These are phyloP conservation scores for Nakazawaea ernobii DNA, from an alignment of 805 yeast genomes.

Conservation along the genomic window DNA sequence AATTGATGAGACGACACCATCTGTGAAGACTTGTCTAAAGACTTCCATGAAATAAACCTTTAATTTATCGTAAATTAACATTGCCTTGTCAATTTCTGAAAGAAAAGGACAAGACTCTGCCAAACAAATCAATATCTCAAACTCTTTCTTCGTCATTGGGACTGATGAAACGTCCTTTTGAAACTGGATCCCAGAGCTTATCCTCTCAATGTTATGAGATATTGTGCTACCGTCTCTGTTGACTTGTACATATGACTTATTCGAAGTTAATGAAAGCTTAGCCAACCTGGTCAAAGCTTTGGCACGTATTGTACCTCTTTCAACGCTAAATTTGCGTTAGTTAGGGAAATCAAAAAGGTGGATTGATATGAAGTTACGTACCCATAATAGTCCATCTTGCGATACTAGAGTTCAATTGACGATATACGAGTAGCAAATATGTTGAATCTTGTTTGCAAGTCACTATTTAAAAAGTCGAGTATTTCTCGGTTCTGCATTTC, in stretches of 20 bases:
- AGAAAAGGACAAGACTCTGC: conserved; percentile 40
- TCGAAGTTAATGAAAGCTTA: conserved; percentile 25
- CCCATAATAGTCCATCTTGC: conserved; percentile 10
- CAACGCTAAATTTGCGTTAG: conserved; percentile 14
- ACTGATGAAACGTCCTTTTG: conserved; percentile 22
- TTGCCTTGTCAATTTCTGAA: conserved; percentile 31
- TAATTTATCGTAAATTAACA: conserved; percentile 34
- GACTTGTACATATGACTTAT: conserved; percentile 11
- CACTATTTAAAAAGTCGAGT: too few species aligned
- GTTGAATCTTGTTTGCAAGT: too few species aligned
- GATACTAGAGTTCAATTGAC: too few species aligned
- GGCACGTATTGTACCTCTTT: conserved; percentile 33
- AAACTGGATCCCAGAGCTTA: conserved; percentile 13
- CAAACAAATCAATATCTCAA: conserved; percentile 39
- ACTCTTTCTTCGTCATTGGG: conserved; percentile 45
- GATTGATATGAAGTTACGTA: neutral
- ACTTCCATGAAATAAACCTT: conserved; percentile 43
- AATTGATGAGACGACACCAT: conserved; percentile 26
- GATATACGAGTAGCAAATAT: too few species aligned
- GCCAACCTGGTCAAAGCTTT: conserved; percentile 34
- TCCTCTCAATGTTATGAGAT: conserved; percentile 17
- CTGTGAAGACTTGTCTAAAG: conserved; percentile 43
- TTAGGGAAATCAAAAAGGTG: neutral
- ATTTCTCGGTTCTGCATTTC: too few species aligned
- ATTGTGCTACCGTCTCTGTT: neutral